Evolutionary conservation across 305 asterid genomes (phyloP).

Genomic region (Fraxinus sp.): DNA sequence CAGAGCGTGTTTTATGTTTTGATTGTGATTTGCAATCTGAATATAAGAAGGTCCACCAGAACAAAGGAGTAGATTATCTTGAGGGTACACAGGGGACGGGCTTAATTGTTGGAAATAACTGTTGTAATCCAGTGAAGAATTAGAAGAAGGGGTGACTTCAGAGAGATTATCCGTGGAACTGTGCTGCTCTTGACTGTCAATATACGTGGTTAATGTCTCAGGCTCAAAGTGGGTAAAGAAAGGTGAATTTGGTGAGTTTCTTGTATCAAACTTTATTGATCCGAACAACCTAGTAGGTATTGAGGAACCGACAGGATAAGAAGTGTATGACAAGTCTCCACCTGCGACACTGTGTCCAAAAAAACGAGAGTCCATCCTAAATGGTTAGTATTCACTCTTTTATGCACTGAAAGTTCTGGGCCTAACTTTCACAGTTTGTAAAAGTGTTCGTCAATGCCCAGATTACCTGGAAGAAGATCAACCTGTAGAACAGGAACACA

Average conservation of each 20-base stretch:
- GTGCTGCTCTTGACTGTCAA: constrained; percentile 48
- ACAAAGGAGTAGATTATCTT: constrained; percentile 22
- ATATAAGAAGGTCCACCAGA: constrained; percentile 29
- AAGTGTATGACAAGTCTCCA: constrained; percentile 27
- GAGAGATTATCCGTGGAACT: constrained; percentile 47
- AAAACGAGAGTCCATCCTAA: constrained; percentile 43
- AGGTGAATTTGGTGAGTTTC: constrained; percentile 51
- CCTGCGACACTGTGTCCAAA: constrained; percentile 40
- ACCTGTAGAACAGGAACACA: neutral
- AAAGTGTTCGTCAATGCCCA: constrained; percentile 9
- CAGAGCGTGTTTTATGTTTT: constrained; percentile 33
- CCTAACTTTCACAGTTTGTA: neutral
- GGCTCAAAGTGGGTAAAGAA: constrained; percentile 43
- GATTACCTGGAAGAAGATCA: neutral
- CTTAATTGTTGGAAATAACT: constrained; percentile 31
- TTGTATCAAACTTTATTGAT: constrained; percentile 28
- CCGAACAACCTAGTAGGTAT: neutral
- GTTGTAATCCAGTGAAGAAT: constrained; percentile 43
- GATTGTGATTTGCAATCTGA: constrained; percentile 30
- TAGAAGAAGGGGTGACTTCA: constrained; percentile 35
- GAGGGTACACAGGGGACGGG: constrained; percentile 30
- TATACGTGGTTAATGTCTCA: constrained; percentile 27
- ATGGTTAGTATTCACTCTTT: constrained; percentile 23
- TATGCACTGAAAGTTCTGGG: constrained; percentile 18
- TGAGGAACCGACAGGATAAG: constrained; percentile 28